Conservation (phyloP, 2,329 filamentous ascomycete genomes). For the Colletotrichum gigasporum region DNA sequence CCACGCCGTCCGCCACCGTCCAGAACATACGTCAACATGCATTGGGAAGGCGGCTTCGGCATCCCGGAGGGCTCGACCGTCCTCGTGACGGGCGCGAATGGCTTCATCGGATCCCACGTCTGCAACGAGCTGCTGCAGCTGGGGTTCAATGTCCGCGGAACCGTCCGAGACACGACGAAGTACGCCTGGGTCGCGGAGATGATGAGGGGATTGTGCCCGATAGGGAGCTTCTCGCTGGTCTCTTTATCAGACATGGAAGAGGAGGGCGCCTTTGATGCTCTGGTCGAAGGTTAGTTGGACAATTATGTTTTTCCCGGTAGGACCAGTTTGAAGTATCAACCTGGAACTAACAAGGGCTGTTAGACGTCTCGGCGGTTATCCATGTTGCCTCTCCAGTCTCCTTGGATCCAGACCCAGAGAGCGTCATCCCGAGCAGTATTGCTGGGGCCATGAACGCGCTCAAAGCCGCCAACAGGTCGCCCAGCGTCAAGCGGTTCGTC, state of each 20-base stretch:
- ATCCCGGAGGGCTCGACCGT: slow-evolving; percentile 34
- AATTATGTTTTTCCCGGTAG: background rate
- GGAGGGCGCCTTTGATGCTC: slow-evolving; percentile 37
- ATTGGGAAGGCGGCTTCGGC: slow-evolving; percentile 15
- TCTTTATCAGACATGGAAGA: slow-evolving; percentile 44
- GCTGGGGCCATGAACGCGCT: slow-evolving; percentile 41
- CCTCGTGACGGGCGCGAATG: slow-evolving; percentile 53
- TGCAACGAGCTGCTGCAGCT: slow-evolving; percentile 44
- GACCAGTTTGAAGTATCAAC: background rate
- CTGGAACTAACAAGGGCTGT: background rate
- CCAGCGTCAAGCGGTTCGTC: slow-evolving; percentile 50
- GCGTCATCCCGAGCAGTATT: slow-evolving; percentile 47
- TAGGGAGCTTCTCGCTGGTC: slow-evolving; percentile 42
- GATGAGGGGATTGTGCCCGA: slow-evolving; percentile 42
- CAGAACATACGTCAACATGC: slow-evolving; percentile 11
- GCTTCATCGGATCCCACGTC: slow-evolving; percentile 52
- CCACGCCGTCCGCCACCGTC: background rate
- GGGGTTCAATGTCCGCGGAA: slow-evolving; percentile 50
- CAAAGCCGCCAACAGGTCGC: slow-evolving; percentile 44
- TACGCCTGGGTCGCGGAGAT: slow-evolving; percentile 38
- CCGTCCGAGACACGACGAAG: slow-evolving; percentile 45
- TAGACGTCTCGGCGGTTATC: slow-evolving; percentile 27
- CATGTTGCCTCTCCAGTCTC: slow-evolving; percentile 47
- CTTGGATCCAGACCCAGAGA: slow-evolving; percentile 46
- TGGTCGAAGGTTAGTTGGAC: slow-evolving; percentile 36